A percentile compares a stretch with the other conserved stretches of the same genome.
phyloP scores from a whole-genome alignment of 2,329 filamentous ascomycete genomes.

The Scedosporium aurantiacum region DNA sequence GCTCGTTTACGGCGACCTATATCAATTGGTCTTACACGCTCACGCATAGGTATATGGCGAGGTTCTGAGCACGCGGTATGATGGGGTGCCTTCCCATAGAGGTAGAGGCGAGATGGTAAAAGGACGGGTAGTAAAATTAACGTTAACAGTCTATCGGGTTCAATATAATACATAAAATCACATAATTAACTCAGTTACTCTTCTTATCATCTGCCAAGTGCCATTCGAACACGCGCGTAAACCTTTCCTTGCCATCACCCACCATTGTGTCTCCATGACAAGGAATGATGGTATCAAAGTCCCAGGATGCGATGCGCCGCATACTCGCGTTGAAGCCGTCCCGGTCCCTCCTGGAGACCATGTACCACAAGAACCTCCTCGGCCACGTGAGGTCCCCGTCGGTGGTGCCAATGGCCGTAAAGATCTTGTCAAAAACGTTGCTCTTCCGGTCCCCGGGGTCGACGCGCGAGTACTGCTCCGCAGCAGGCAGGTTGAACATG shows the following conservation, averaged over 20 bases:
- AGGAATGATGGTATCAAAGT: constrained; percentile 75
- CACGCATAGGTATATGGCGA: neutral
- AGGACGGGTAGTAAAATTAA: neutral
- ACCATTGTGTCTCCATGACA: constrained; percentile 91
- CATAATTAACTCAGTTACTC: neutral
- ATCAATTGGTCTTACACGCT: neutral
- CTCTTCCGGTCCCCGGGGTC: constrained; percentile 31
- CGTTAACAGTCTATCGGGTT: neutral
- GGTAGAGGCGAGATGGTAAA: neutral
- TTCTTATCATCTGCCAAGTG: constrained; percentile 40
- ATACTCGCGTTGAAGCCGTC: constrained; percentile 59
- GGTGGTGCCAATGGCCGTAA: constrained; percentile 47
- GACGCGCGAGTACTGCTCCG: constrained; percentile 67
- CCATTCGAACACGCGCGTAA: constrained; percentile 73
- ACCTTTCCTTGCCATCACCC: constrained; percentile 59
- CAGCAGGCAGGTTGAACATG: constrained; percentile 80
- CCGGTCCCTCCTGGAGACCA: constrained; percentile 45
- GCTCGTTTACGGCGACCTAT: neutral
- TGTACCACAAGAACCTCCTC: constrained; percentile 76
- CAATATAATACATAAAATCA: neutral
- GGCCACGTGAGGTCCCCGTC: constrained; percentile 58
- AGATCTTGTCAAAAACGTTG: constrained; percentile 29
- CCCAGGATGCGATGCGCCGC: constrained; percentile 62
- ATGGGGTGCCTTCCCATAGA: neutral
- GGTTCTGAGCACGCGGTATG: neutral